Evolutionary conservation across 2,329 filamentous ascomycete species (phyloP), one percentile per base, ranked within the genome.

Genomic region (Penicillium frequentans): DNA sequence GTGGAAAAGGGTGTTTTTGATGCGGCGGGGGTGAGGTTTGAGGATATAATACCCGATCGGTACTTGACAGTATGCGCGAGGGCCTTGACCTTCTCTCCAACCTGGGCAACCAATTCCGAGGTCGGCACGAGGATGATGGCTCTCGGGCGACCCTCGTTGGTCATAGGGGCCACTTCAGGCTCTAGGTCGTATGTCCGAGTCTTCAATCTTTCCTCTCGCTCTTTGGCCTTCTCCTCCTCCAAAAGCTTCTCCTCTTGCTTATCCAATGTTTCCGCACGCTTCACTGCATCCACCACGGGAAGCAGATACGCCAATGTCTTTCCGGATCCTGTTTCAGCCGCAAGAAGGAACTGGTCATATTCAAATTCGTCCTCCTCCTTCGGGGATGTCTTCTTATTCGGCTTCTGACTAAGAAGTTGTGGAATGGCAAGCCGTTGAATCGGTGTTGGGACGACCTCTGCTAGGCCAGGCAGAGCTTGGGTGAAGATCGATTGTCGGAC

Each of bases 261-360:
- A 61, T 92, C 88, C 13, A 78, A 73, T 0, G 81, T 79, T 69
- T 93, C 90, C 6, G 86, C 86, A 33, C 85, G 79, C 77, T 99
- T 99, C 67, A 99, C 75, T 9, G 90, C 90, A 75, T 99, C 87
- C 52, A 99, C 81, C 16, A 88, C 83, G 0, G 95, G 96, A 5
- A 97, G 76, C 5, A 98, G 79, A 70, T 99, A 99, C 9, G 95
- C 91, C 60, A 99, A 80, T 1, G 95, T 99, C 80, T 99, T 99
- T 58, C 95, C 95, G 0, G 95, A 98, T 13, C 95, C 95, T 0
- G 95, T 99, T 79, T 99, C 95, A 11, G 95, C 95, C 4, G 95
- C 95, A 49, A 99, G 81, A 13, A 99, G 82, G 70, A 91, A 97
- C 52, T 86, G 81, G 53, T 86, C 79, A 68, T 84, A 76, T 79